Evolutionary conservation across 2,329 filamentous ascomycete species (phyloP), one percentile per base, ranked within the genome.

Genomic region (Nemania abortiva): DNA sequence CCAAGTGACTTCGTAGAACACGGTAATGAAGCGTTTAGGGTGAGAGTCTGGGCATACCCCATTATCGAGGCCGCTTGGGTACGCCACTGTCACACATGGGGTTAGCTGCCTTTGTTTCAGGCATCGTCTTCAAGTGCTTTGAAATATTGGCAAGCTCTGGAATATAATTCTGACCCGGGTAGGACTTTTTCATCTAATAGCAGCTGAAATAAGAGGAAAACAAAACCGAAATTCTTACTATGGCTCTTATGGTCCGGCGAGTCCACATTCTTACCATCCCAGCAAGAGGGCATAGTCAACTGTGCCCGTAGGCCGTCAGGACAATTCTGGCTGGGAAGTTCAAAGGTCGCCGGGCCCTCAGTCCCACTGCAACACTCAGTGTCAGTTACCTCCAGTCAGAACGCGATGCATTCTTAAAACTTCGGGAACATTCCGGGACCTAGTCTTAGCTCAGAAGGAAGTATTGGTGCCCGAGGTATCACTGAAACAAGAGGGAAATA

Each of bases 1-100:
- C 82, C 84, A 91, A 65, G 86, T 84, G 65, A 88, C 84, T 77
- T 90, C 88, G 75, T 84, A 88, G 79, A 91, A 89, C 68, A 91
- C 80, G 7, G 87, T 88, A 39, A 88, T 82, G 27, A 89, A 80
- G 62, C 87, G 87, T 7, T 84, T 82, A 0, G 87, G 87, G 73
- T 88, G 86, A 2, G 81, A 78, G 1, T 76, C 20, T 0, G 87
- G 87, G 72, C 87, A 89, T 9, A 71, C 64, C 10, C 87, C 87
- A 50, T 77, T 81, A 73, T 88, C 84, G 34, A 82, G 73, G 2
- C 72, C 77, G 56, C 75, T 77, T 3, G 87, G 87, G 69, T 88
- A 89, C 0, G 82, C 80, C 76, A 90, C 52, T 55, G 27, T 6
- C 22, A 22, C 52, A 22, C 29, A 20, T 31, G 4, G n/a, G 18